Evolutionary conservation across 148 eudicot genomes (phyloP), one percentile per base, ranked within the genome.

Genomic region (Rhododendron mucronatum): DNA sequence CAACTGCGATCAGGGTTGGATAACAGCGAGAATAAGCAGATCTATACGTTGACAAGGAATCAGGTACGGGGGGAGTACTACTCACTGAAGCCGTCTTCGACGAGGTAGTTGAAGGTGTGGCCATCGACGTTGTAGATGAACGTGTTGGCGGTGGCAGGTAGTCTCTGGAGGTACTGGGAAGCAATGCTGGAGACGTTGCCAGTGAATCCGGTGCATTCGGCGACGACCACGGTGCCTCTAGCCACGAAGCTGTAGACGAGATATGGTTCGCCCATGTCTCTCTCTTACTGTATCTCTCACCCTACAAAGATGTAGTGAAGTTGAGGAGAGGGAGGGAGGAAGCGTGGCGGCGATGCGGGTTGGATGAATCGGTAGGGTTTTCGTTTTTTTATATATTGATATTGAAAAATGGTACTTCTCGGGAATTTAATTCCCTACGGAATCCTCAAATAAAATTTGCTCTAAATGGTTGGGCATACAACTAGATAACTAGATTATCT

Each of bases 231-330:
- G 50, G 92, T 91, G 23, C 98, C 98, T 35, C 98, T 79, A 3
- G 98, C 95, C 11, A 93, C 96, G 67, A 95, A 95, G 83, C 93
- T 91, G 89, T 93, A 95, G 89, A 95, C 92, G 89, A 95, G 76
- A 57, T 91, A 87, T 47, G 92, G 93, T 80, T 93, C 94, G 57
- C 92, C 95, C 95, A 93, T 93, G 15, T 39, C 7, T 39, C 44
- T 39, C 44, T 39, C 7, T 51, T 14, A 55, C 45, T 12, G 73
- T 39, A 39, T 48, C 57, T 2, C 81, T 39, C 44, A 88, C 86
- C 88, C 86, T 69, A 39, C 44, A 78, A 77, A 65, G 21, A 53
- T 23, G 12, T 28, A 23, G 16, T 35, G 65, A 69, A n/a, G 26
- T n/a, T 7, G 41, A 41, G 74, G 74, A 67, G 41, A 41, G 35